Evolutionary conservation across 2,329 filamentous ascomycete species (phyloP), one percentile per base, ranked within the genome.

Genomic region (Pseudogymnoascus sp.): DNA sequence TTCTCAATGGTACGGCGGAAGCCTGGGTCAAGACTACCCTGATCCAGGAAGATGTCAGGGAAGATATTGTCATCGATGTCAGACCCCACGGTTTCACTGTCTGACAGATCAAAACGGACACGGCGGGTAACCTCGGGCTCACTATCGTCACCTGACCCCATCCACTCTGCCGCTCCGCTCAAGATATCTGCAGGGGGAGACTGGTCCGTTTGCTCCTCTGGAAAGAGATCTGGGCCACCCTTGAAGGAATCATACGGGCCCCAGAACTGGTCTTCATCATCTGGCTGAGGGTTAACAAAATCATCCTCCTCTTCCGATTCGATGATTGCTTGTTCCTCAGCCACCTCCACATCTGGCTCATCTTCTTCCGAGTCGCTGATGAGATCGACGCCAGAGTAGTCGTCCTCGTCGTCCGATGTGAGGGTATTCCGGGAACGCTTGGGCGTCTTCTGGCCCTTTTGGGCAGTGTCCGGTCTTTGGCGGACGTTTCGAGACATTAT

Each of bases 301-400:
- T 70, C 72, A 77, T 76, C 75, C 29, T 75, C 74, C 55, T 76
- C 75, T 65, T 78, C 78, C 5, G 77, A 75, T 10, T 74, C 75
- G 63, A 89, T 78, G 65, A 92, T 90, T 68, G 87, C 84, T 73
- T 86, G 81, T 77, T 92, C 89, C 82, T 94, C 90, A 78, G 85
- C 82, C 79, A 86, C 84, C 70, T 88, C 83, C 62, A 93, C 84
- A 79, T 89, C 84, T 66, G 89, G 84, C 73, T 93, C 87, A 72
- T 93, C 89, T 66, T 90, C 87, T 65, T 92, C 89, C 9, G 85
- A 87, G 68, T 92, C 89, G 67, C 84, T 89, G 64, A 95, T 87
- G 59, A 91, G 84, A 71, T 93, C 89, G 64, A 95, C 87, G 37
- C 81, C 88, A 1, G 86, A 88, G 73, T 92, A 91, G 62, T 85